These are phyloP conservation scores for Alternaria brassicae DNA, from an alignment of 2,329 filamentous ascomycete genomes.

Conservation along the genomic window DNA sequence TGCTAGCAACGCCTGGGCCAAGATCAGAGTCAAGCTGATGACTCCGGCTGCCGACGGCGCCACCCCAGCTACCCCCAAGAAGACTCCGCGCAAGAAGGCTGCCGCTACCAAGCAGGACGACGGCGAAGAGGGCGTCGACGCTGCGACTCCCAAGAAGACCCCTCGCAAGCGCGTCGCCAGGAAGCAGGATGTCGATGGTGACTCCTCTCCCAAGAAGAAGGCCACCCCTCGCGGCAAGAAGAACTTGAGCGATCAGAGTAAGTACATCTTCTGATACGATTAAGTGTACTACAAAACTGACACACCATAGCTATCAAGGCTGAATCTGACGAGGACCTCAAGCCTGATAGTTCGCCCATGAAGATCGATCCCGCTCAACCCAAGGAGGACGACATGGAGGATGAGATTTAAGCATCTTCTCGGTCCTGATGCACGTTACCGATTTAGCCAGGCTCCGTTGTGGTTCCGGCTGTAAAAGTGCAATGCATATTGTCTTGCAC, in stretches of 20 bases:
- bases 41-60: conserved; percentile 12
- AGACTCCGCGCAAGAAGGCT: conserved; percentile 28
- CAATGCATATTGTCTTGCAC: not conserved
- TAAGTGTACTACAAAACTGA: conserved; percentile 8
- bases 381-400: conserved; percentile 11
- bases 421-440: not conserved
- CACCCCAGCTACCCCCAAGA: conserved; percentile 30
- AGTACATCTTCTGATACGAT: not conserved
- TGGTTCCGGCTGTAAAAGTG: not conserved
- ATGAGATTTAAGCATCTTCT: conserved; percentile 20
- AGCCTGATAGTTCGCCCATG: not conserved
- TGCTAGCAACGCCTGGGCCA: conserved; percentile 49
- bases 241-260: conserved; percentile 27
- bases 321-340: conserved; percentile 9
- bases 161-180: conserved; percentile 44
- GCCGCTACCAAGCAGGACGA: conserved; percentile 14
- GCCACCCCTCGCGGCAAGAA: conserved; percentile 32
- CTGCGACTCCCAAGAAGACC: conserved; percentile 35
- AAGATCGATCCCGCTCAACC: conserved; percentile 3
- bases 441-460: not conserved
- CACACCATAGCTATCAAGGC: conserved; percentile 17
- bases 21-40: conserved; percentile 45
- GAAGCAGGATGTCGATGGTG: conserved; percentile 44
- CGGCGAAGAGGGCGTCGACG: conserved; percentile 21
- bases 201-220: conserved; percentile 44